Conservation (phyloP, 805 yeast species). For the Priceomyces fermenticarens region DNA sequence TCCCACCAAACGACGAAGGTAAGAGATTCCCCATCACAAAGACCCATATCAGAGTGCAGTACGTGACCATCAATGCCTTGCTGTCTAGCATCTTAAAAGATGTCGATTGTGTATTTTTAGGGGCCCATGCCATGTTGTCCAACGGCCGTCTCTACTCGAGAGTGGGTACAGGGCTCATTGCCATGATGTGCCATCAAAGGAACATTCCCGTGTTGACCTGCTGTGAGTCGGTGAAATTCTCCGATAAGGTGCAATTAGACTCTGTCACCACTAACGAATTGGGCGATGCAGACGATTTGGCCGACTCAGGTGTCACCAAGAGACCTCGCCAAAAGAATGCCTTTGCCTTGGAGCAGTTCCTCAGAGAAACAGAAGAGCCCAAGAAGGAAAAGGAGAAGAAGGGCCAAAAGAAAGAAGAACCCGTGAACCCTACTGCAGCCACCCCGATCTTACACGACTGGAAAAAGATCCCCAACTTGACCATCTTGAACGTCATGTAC, state of each 20-base stretch:
- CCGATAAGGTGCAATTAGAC: constrained; percentile 93
- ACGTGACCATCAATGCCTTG: constrained; percentile 75
- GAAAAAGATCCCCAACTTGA: constrained; percentile 60
- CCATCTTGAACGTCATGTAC: constrained; percentile 80
- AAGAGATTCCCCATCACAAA: constrained; percentile 29
- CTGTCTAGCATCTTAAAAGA: constrained; percentile 74
- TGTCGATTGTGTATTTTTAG: constrained; percentile 87
- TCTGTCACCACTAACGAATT: constrained; percentile 93
- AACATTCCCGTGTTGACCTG: constrained; percentile 94
- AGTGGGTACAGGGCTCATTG: constrained; percentile 91
- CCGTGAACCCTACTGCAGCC: constrained; percentile 9
- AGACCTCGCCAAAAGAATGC: constrained; percentile 57
- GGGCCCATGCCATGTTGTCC: constrained; percentile 96
- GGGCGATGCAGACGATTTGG: constrained; percentile 72
- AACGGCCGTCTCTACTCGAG: constrained; percentile 91
- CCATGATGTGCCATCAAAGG: constrained; percentile 84
- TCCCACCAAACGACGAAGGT: constrained; percentile 11
- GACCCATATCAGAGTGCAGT: constrained; percentile 69
- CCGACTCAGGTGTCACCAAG: constrained; percentile 45
- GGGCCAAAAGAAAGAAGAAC: constrained; percentile 7
- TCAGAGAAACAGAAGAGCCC: constrained; percentile 38
- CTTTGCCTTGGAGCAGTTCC: constrained; percentile 62
- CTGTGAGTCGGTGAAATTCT: constrained; percentile 91
- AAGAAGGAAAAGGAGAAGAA: constrained; percentile 17
- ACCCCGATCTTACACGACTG: constrained; percentile 55